Evolutionary conservation across 2,329 filamentous ascomycete genomes (phyloP), one percentile per base, ranked within the genome.

Genomic region (Thermoascus crustaceus): DNA sequence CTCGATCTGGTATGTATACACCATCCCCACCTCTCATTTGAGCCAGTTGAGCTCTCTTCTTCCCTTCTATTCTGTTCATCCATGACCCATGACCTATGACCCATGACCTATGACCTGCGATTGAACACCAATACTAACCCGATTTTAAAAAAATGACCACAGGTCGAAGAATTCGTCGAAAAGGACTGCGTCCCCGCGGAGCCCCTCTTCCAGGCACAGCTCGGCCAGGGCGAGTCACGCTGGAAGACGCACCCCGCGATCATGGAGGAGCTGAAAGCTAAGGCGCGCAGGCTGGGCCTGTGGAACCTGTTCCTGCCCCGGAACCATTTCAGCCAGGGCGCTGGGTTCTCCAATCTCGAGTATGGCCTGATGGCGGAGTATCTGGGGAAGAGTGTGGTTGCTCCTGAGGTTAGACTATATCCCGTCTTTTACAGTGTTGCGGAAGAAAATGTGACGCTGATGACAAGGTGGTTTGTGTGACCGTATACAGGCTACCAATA

Each of bases 221-320:
- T 93, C 36, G 87, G 86, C 50, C 64, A 79, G 40, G 85, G 84
- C 44, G 72, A 80, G 32, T 66, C 76, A 43, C 78, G 89, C 69
- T 96, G 89, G 82, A 75, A 82, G 46, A 66, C 71, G 24, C 83
- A 93, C 58, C 89, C 91, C 1, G 59, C 72, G 26, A 73, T 96
- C 50, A 75, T 98, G 42, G 91, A 98, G 49, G 81, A 91, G 37
- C 75, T 98, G 50, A 96, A 96, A 74, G 69, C 66, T 46, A 84
- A 87, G 61, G 91, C 89, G 29, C 76, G 73, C 55, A 73, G 82
- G 49, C 74, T 94, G 17, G 91, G 89, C 1, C 72, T 98, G 30
- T 98, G 91, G 91, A 98, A 98, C 67, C 83, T 98, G 81, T 98
- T 98, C 72, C 66, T 98, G 49, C 85, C 91, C 46, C 89, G 84